Conservation (phyloP, 495 filamentous ascomycete genomes). For the Aspergillus bertholletiae region DNA sequence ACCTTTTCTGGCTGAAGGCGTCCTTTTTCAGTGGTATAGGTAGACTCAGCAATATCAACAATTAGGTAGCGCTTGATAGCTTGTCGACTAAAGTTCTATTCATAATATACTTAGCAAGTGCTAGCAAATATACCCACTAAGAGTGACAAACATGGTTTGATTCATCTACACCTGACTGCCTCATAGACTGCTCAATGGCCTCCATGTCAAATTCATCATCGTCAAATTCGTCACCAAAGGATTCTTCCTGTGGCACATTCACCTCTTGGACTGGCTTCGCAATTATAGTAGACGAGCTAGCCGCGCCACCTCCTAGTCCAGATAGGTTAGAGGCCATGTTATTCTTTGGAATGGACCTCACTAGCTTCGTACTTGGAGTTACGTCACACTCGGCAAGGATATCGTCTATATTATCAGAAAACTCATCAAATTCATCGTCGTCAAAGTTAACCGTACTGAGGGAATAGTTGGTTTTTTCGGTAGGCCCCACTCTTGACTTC, state of each 20-base stretch:
- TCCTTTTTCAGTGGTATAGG: conserved; percentile 61
- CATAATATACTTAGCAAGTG: conserved; percentile 40
- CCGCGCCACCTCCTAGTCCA: not conserved
- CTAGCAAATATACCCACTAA: conserved; percentile 32
- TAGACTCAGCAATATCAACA: conserved; percentile 62
- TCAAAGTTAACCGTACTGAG: conserved; percentile 58
- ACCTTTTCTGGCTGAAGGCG: conserved; percentile 69
- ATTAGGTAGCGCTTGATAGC: conserved; percentile 81
- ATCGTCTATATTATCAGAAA: conserved; percentile 38
- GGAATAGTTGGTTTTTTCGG: conserved; percentile 37
- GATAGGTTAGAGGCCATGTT: conserved; percentile 3
- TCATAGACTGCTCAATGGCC: conserved; percentile 41
- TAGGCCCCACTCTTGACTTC: conserved; percentile 40
- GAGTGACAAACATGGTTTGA: conserved; percentile 41
- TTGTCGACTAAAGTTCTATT: conserved; percentile 52
- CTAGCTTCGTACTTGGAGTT: conserved; percentile 47
- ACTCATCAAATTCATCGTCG: conserved; percentile 62
- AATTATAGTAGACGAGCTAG: not conserved
- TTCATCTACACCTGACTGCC: conserved; percentile 29
- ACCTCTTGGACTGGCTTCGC: not conserved
- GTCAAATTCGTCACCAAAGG: conserved; percentile 43
- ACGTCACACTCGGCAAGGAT: conserved; percentile 37
- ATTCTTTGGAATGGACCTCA: conserved; percentile 9
- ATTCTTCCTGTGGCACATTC: conserved; percentile 10
- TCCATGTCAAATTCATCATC: conserved; percentile 43